These are phyloP conservation scores for Picea engelmannii DNA, from an alignment of 83 land plant species.

Conservation along the genomic window DNA sequence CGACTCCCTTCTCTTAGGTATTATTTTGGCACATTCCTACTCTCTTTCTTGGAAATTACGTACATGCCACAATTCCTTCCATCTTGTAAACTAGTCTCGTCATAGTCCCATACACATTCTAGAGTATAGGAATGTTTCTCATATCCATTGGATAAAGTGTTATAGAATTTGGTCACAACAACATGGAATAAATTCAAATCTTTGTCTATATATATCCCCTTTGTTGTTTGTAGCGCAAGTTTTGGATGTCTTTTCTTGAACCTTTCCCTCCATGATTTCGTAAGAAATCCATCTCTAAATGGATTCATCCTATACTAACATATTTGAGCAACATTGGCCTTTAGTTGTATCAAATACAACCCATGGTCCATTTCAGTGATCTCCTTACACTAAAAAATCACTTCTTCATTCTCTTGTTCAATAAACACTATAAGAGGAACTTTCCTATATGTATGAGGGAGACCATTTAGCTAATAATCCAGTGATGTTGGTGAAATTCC, in stretches of 20 bases:
- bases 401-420: background rate
- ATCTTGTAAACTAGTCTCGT: background rate
- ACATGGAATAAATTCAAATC: background rate
- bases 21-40: background rate
- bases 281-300: background rate
- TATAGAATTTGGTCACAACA: background rate
- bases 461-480: too few species aligned
- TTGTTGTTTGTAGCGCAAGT: background rate
- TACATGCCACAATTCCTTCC: background rate
- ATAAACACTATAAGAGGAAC: background rate
- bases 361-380: background rate
- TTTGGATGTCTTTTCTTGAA: background rate
- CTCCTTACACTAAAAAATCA: background rate
- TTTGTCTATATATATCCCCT: background rate
- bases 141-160: background rate
- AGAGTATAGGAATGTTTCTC: background rate
- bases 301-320: background rate
- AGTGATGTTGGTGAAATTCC: background rate
- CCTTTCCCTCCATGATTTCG: background rate
- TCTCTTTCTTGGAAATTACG: background rate
- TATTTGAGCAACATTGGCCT: background rate
- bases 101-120: background rate
- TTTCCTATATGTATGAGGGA: background rate
- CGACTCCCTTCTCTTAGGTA: background rate
- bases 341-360: background rate